Evolutionary conservation across 768 basidiomycete genomes (phyloP), one percentile per base, ranked within the genome.

Genomic region (Pleurotus platypus): DNA sequence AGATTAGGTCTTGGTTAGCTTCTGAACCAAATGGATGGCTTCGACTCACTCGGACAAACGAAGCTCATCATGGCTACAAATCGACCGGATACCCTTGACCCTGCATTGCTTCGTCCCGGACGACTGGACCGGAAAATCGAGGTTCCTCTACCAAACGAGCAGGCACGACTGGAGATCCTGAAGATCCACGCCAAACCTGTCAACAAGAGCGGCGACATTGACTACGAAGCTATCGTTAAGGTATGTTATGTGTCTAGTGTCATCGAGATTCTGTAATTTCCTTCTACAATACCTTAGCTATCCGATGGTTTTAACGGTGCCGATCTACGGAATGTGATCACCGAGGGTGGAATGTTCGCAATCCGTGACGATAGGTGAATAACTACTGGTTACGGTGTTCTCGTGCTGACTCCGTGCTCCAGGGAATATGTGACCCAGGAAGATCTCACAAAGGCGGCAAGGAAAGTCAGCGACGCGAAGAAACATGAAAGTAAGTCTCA

Each of bases 51-150:
- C 26, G 97, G 97, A 46, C 80, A 79, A 62, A 98, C 95, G 35
- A 98, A 98, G 72, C 83, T 98, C 54, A 99, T 99, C 70, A 98
- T 98, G 93, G 97, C 97, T n/a, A 99, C 97, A 22, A 99, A 98
- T 77, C 82, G 97, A 67, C 97, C 97, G 0, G 97, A 99, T 70
- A 98, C 95, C 1, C 84, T 98, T 35, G 97, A 98, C 72, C 97
- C 97, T 12, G 96, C 96, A 12, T 84, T 99, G 20, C 81, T 99
- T 56, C 91, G 96, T 55, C 96, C 96, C 6, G 97, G 97, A 46
- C 89, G 97, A 53, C 78, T 99, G 40, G 97, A 99, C 71, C 83
- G 96, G 46, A 98, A 98, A 75, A 96, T 99, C 61, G 96, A 98
- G 75, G 91, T 99, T 49, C 95, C 96, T 7, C 78, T 98, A 48